Percentiles rank a stretch among this genome's conserved stretches.
Conservation (phyloP, 805 yeast genomes). For the Lachancea meyersii region DNA sequence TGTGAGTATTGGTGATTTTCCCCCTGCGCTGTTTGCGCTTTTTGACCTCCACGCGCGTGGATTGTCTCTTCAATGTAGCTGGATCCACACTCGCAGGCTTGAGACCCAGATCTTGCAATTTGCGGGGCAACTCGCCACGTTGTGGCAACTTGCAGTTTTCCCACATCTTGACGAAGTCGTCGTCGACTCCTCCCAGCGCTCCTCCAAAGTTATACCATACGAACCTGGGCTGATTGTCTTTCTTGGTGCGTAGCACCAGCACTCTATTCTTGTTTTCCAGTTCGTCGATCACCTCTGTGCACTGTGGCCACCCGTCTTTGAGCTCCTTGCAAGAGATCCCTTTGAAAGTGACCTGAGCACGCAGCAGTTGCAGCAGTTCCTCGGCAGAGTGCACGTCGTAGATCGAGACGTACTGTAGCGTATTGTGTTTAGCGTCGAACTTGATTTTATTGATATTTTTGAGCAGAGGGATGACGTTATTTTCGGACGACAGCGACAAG, state of each 20-base stretch:
- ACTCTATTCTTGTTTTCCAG: slow-evolving; percentile 73
- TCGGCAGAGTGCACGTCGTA: slow-evolving; percentile 80
- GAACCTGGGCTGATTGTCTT: slow-evolving; percentile 86
- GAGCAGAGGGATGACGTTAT: slow-evolving; percentile 63
- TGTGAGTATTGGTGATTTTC: slow-evolving; percentile 90
- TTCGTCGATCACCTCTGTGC: slow-evolving; percentile 68
- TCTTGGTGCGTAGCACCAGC: slow-evolving; percentile 80
- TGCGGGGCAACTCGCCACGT: slow-evolving; percentile 71
- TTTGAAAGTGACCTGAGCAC: slow-evolving; percentile 78
- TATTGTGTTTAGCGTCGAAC: slow-evolving; percentile 52
- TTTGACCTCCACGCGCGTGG: slow-evolving; percentile 55
- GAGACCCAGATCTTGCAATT: slow-evolving; percentile 74
- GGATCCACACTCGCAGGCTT: slow-evolving; percentile 98
- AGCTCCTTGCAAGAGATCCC: slow-evolving; percentile 78
- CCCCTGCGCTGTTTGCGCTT: slow-evolving; percentile 90
- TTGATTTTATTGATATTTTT: slow-evolving; percentile 71
- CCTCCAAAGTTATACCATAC: slow-evolving; percentile 89
- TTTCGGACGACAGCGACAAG: slow-evolving; percentile 49
- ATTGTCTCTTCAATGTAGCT: slow-evolving; percentile 68
- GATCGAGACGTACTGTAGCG: slow-evolving; percentile 81
- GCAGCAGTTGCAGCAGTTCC: slow-evolving; percentile 65
- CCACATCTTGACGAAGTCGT: slow-evolving; percentile 83
- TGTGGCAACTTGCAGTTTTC: slow-evolving; percentile 70
- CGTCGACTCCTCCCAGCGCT: slow-evolving; percentile 56
- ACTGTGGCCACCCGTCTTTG: slow-evolving; percentile 85